These are phyloP conservation scores for Ceraceosorus bombacis DNA, from an alignment of 1,284 basidiomycete genomes.

Conservation along the genomic window DNA sequence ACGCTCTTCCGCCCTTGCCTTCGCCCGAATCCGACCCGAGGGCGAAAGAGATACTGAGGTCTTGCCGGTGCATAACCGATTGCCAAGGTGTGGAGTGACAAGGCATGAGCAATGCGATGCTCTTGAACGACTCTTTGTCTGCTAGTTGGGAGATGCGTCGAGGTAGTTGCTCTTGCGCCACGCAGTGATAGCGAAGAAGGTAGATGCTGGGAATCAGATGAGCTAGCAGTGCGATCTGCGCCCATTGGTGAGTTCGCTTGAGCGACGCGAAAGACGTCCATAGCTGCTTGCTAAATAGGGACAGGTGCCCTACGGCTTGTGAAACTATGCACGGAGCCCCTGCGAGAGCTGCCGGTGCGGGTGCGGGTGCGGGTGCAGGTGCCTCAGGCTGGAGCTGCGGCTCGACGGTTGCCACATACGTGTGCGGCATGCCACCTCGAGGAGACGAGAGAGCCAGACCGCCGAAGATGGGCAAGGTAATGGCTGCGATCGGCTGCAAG, in stretches of 20 bases:
- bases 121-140: constrained; percentile 45
- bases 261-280: neutral
- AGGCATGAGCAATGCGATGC: constrained; percentile 81
- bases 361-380: neutral
- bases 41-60: no score
- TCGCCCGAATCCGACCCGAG: no score
- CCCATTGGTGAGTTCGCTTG: neutral
- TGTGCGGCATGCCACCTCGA: no score
- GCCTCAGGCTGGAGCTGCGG: no score
- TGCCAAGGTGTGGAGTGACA: constrained; percentile 98
- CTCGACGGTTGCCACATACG: no score
- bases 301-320: no score
- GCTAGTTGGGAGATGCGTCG: constrained; percentile 17
- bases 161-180: constrained; percentile 24
- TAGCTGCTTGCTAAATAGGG: neutral
- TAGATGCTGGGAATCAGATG: constrained; percentile 28
- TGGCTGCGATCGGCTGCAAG: constrained; percentile 79
- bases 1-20: constrained; percentile 50
- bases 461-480: constrained; percentile 66
- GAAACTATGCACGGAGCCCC: no score
- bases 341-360: neutral
- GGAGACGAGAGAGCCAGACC: constrained; percentile 35
- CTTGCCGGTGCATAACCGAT: constrained; percentile 65
- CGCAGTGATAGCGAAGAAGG: constrained; percentile 23
- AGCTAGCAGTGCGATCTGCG: constrained; percentile 10